Evolutionary conservation across 148 eudicot genomes (phyloP).

Genomic region (Amaranthus palmeri): DNA sequence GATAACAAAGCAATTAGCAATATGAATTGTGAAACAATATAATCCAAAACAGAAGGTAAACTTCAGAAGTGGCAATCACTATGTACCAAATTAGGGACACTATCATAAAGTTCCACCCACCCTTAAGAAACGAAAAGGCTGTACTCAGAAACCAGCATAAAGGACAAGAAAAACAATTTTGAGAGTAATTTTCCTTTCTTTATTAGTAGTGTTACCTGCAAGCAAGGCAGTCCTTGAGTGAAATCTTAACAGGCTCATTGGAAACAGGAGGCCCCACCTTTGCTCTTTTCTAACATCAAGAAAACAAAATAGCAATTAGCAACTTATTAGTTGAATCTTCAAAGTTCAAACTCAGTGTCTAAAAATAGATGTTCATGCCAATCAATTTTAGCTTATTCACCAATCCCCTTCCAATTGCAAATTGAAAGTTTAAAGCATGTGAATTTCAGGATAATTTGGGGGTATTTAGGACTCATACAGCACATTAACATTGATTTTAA

Average conservation of each 20-base stretch:
- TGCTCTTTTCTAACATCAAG: conserved; percentile 27
- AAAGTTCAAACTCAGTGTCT: not conserved
- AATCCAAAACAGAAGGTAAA: not conserved
- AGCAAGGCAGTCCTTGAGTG: conserved; percentile 95
- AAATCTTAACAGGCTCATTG: conserved; percentile 75
- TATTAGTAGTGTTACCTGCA: conserved; percentile 58
- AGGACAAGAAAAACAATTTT: too few species aligned
- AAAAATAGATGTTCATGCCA: not conserved
- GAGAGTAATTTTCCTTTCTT: not conserved
- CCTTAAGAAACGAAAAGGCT: too few species aligned
- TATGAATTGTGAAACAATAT: not conserved
- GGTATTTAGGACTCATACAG: too few species aligned
- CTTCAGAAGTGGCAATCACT: too few species aligned
- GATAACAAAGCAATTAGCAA: not conserved
- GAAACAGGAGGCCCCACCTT: conserved; percentile 37
- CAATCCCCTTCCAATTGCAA: too few species aligned
- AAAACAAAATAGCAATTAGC: conserved; percentile 1
- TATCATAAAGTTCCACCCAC: too few species aligned
- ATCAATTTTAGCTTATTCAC: not conserved
- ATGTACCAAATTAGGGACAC: too few species aligned
- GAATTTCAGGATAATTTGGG: too few species aligned
- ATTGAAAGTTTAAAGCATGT: too few species aligned
- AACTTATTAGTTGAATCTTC: conserved; percentile 1
- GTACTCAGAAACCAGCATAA: too few species aligned
- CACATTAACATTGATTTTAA: too few species aligned